phyloP scores from a whole-genome alignment of 2,329 filamentous ascomycete species.

The Zymoseptoria crescenta region DNA sequence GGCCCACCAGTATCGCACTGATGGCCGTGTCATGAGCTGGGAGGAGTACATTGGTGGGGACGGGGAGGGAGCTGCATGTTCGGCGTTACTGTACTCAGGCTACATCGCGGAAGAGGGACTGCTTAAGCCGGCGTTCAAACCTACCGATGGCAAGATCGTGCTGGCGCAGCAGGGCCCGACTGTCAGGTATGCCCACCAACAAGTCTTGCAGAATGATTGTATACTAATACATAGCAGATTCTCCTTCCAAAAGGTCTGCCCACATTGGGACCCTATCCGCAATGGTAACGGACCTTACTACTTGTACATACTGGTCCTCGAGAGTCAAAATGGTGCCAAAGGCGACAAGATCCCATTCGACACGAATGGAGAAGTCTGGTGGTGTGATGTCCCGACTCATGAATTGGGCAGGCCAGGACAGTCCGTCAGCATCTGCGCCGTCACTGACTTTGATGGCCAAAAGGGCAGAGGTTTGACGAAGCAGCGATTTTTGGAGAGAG shows the following conservation, averaged over 20 bases:
- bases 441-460: conserved; percentile 46
- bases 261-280: conserved; percentile 70
- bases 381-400: conserved; percentile 60
- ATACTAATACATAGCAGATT: conserved; percentile 40
- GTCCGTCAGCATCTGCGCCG: conserved; percentile 55
- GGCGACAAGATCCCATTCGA: conserved; percentile 64
- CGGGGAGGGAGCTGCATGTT: conserved; percentile 41
- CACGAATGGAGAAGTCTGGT: conserved; percentile 71
- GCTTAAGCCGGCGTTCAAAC: conserved; percentile 53
- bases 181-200: conserved; percentile 33
- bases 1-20: conserved; percentile 63
- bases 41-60: conserved; percentile 71
- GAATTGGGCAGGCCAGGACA: conserved; percentile 63
- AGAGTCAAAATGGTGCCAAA: conserved; percentile 51
- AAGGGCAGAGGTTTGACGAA: conserved; percentile 47
- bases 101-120: conserved; percentile 45
- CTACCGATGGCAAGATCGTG: conserved; percentile 51
- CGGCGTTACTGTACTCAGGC: conserved; percentile 40
- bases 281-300: conserved; percentile 59
- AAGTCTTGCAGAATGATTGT: background rate
- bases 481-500: conserved; percentile 41
- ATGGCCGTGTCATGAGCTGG: conserved; percentile 63
- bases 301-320: conserved; percentile 61
- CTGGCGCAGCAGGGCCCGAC: conserved; percentile 45
- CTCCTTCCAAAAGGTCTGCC: conserved; percentile 69